These are phyloP conservation scores for Plasmodiophora brassicae DNA, from an alignment of 208 protist species.

Conservation along the genomic window DNA sequence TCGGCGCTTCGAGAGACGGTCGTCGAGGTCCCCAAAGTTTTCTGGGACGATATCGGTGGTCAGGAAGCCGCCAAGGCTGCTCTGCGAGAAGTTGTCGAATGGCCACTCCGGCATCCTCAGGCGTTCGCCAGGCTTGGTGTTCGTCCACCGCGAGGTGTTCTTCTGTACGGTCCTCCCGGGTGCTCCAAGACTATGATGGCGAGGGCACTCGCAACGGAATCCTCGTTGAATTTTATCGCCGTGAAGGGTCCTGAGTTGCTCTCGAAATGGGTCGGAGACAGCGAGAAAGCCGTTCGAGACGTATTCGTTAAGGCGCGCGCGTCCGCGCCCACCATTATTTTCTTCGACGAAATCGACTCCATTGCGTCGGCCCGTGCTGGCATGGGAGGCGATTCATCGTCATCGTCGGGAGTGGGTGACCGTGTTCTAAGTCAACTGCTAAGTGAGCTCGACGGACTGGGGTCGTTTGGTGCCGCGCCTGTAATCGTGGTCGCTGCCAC, in stretches of 20 bases:
- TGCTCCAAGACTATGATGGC: conserved; percentile 99
- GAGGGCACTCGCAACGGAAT: conserved; percentile 98
- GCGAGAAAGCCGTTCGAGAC: conserved; percentile 77
- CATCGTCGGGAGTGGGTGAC: conserved; percentile 66
- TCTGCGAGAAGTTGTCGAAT: conserved; percentile 50
- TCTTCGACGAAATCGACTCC: conserved; percentile 85
- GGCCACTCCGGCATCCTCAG: conserved; percentile 56
- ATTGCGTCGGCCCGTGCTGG: conserved; percentile 75
- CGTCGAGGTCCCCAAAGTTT: conserved; percentile 40
- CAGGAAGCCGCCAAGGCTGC: conserved; percentile 35
- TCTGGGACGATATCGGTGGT: conserved; percentile 53
- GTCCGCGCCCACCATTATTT: conserved; percentile 81
- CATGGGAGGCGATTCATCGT: conserved; percentile 40
- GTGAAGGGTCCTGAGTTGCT: conserved; percentile 82
- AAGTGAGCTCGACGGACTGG: conserved; percentile 94
- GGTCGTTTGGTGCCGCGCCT: conserved; percentile 34
- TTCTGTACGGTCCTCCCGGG: conserved; percentile 94
- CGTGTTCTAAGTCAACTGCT: conserved; percentile 94
- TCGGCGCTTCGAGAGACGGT: conserved; percentile 33
- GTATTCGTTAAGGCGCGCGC: conserved; percentile 77
- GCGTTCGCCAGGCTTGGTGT: conserved; percentile 82
- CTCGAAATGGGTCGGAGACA: conserved; percentile 88
- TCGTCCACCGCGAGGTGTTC: conserved; percentile 75
- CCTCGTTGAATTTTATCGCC: conserved; percentile 83
- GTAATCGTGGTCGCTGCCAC: conserved; percentile 97